These are phyloP conservation scores for Ophiostoma perfectum DNA, from an alignment of 2,329 filamentous ascomycete species.

Conservation along the genomic window DNA sequence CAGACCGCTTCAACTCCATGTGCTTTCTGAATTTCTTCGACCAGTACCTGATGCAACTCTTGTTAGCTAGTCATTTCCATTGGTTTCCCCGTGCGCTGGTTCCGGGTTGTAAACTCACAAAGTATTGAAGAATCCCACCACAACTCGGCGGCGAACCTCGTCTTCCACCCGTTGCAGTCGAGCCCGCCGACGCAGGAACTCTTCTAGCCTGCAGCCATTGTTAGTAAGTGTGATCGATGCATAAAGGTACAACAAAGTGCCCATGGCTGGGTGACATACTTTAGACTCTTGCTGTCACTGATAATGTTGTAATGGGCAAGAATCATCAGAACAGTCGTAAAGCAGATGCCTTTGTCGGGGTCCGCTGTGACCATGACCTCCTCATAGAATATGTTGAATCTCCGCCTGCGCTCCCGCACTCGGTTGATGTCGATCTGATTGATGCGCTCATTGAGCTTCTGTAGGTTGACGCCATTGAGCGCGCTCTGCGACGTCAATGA, in stretches of 20 bases:
- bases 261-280: constrained; percentile 42
- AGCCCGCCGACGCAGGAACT: constrained; percentile 85
- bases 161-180: constrained; percentile 91
- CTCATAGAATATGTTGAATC: constrained; percentile 94
- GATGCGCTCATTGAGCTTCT: constrained; percentile 68
- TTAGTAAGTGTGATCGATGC: not conserved
- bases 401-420: constrained; percentile 68
- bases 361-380: constrained; percentile 93
- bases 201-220: constrained; percentile 63
- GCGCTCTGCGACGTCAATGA: constrained; percentile 51
- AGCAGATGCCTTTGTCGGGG: constrained; percentile 81
- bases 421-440: constrained; percentile 65
- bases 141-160: constrained; percentile 81
- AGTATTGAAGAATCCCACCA: constrained; percentile 94
- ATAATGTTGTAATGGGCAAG: constrained; percentile 98
- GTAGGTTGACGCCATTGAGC: constrained; percentile 61
- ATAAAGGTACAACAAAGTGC: not conserved
- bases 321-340: constrained; percentile 89
- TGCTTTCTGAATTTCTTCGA: constrained; percentile 73
- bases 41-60: constrained; percentile 57
- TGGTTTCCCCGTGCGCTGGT: not conserved
- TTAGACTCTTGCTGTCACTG: constrained; percentile 91
- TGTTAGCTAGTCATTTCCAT: not conserved
- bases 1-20: constrained; percentile 64
- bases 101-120: constrained; percentile 46